Evolutionary conservation across 2,329 filamentous ascomycete species (phyloP).

Genomic region (Thermoascus crustaceus): DNA sequence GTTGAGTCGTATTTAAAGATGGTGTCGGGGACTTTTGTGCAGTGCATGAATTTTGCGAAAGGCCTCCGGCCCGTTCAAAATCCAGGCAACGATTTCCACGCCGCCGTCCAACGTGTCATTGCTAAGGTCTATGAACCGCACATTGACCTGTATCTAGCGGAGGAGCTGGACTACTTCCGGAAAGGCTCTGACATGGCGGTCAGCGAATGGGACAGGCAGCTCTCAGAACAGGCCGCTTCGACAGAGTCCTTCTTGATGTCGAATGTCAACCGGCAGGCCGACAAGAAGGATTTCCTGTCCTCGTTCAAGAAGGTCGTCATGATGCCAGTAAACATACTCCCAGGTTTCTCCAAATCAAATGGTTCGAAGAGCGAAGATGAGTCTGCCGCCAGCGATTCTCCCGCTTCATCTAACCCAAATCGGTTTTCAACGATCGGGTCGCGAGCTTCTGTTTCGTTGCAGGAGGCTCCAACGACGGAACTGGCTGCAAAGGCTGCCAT

Average conservation of each 20-base stretch:
- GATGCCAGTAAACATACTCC: slow-evolving; percentile 92
- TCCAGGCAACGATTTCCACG: slow-evolving; percentile 52
- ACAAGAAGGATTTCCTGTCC: slow-evolving; percentile 91
- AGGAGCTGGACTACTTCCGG: slow-evolving; percentile 82
- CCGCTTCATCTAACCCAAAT: slow-evolving; percentile 21
- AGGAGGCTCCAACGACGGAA: slow-evolving; percentile 76
- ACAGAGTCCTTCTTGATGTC: slow-evolving; percentile 94
- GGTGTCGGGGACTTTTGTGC: slow-evolving; percentile 79
- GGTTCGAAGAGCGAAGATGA: slow-evolving; percentile 19
- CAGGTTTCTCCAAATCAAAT: slow-evolving; percentile 57
- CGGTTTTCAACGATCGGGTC: slow-evolving; percentile 31
- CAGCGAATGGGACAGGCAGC: slow-evolving; percentile 77
- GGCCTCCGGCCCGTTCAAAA: slow-evolving; percentile 58
- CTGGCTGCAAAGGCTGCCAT: slow-evolving; percentile 94
- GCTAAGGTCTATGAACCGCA: slow-evolving; percentile 79
- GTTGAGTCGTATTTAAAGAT: slow-evolving; percentile 74
- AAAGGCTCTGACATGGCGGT: slow-evolving; percentile 69
- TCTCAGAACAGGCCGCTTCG: slow-evolving; percentile 82
- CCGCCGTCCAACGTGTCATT: slow-evolving; percentile 60
- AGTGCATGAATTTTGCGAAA: slow-evolving; percentile 68
- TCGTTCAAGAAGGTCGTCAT: slow-evolving; percentile 99
- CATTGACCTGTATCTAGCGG: slow-evolving; percentile 84
- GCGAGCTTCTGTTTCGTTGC: slow-evolving; percentile 31
- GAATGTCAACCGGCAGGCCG: slow-evolving; percentile 85
- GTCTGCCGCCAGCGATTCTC: slow-evolving; percentile 12